A percentile compares a stretch with the other conserved stretches of the same genome.
Evolutionary conservation across 2,329 filamentous ascomycete genomes (phyloP).

Genomic region (Verticillium klebahnii): DNA sequence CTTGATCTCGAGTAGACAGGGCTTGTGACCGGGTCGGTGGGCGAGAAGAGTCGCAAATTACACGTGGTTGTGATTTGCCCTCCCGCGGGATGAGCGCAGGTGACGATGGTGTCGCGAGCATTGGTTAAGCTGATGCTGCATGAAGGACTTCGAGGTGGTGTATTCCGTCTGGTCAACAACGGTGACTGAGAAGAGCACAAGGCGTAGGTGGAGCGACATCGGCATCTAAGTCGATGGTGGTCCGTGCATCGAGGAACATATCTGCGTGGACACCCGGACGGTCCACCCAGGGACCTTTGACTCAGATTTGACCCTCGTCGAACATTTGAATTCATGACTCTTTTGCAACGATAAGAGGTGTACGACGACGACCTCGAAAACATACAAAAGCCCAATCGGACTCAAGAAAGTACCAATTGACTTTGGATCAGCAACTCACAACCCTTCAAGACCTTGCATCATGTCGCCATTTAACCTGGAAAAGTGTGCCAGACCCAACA

Average conservation of each 20-base stretch:
- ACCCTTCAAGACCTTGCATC: neutral
- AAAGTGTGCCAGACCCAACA: slow-evolving; percentile 72
- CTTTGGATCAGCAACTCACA: neutral
- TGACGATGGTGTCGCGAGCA: too few species aligned
- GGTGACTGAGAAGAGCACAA: neutral
- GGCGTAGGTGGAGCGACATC: neutral
- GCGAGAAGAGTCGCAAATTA: neutral
- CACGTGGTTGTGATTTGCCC: neutral
- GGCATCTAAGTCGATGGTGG: neutral
- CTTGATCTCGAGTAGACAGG: neutral
- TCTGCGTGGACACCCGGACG: neutral
- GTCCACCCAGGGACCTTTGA: neutral
- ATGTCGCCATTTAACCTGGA: slow-evolving; percentile 68
- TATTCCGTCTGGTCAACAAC: too few species aligned
- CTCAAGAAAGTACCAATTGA: neutral
- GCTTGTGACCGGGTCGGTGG: neutral
- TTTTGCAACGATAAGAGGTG: neutral
- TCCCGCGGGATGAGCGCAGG: neutral
- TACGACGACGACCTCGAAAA: neutral
- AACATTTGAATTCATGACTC: neutral
- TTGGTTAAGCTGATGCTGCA: neutral
- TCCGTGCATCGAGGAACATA: neutral
- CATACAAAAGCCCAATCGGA: too few species aligned
- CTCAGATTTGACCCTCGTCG: neutral
- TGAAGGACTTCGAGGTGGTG: neutral